Evolutionary conservation across 2,329 filamentous ascomycete genomes (phyloP).

Genomic region (Fusarium siculi): DNA sequence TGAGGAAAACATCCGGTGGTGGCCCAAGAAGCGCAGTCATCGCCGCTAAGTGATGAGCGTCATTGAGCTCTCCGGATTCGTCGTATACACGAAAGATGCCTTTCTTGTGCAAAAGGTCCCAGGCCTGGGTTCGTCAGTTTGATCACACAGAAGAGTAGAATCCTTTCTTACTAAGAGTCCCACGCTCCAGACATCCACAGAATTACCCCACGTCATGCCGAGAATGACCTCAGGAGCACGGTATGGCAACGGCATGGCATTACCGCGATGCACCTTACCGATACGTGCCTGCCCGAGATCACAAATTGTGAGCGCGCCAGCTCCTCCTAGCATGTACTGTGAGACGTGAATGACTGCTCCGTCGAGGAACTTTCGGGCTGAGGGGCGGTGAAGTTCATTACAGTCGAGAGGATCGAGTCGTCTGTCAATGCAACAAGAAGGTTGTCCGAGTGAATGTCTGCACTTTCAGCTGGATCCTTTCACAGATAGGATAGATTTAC

Average conservation of each 20-base stretch:
- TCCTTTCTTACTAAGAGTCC: constrained; percentile 46
- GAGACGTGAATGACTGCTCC: constrained; percentile 47
- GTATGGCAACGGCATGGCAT: constrained; percentile 46
- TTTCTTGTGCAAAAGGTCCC: constrained; percentile 40
- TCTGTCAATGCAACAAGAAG: constrained; percentile 49
- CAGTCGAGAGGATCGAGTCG: constrained; percentile 42
- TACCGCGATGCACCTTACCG: constrained; percentile 35
- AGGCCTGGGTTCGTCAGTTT: constrained; percentile 15
- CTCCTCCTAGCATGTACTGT: constrained; percentile 46
- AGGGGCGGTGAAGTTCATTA: constrained; percentile 45
- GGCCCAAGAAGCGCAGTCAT: constrained; percentile 46
- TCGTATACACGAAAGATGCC: constrained; percentile 42
- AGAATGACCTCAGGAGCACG: constrained; percentile 53
- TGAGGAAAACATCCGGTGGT: constrained; percentile 41
- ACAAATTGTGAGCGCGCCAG: constrained; percentile 46
- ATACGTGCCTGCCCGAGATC: constrained; percentile 53
- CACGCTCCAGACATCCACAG: constrained; percentile 51
- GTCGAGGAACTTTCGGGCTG: constrained; percentile 45
- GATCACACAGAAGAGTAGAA: fast-evolving
- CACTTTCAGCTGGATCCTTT: neutral
- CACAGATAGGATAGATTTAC: neutral
- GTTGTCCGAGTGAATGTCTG: constrained; percentile 52
- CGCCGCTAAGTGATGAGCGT: constrained; percentile 44
- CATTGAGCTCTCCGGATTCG: constrained; percentile 36
- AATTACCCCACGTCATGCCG: constrained; percentile 48